Evolutionary conservation across 495 filamentous ascomycete species (phyloP).

Genomic region (Astrocystis sublimbata): DNA sequence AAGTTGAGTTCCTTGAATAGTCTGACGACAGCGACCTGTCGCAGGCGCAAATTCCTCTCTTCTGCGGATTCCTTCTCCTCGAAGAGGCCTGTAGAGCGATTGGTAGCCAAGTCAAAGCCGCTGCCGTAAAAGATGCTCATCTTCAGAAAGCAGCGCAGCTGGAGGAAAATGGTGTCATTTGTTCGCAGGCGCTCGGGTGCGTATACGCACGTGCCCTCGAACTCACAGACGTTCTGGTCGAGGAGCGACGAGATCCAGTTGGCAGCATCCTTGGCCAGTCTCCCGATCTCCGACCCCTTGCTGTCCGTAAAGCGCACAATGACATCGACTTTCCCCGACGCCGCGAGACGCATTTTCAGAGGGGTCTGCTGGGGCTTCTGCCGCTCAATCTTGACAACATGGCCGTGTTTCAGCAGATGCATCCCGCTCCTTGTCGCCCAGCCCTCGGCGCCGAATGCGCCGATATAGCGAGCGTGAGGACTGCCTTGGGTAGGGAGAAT

Average conservation of each 20-base stretch:
- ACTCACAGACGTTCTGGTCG: slow-evolving; percentile 85
- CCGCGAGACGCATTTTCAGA: slow-evolving; percentile 50
- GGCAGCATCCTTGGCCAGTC: slow-evolving; percentile 87
- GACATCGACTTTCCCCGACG: slow-evolving; percentile 67
- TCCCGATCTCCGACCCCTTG: slow-evolving; percentile 78
- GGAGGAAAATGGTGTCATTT: slow-evolving; percentile 90
- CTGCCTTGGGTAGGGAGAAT: slow-evolving; percentile 34
- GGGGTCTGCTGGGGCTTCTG: slow-evolving; percentile 65
- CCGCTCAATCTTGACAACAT: slow-evolving; percentile 81
- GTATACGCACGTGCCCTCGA: slow-evolving; percentile 89
- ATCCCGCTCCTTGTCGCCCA: slow-evolving; percentile 90
- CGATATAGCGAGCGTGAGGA: slow-evolving; percentile 75
- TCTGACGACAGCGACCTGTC: slow-evolving; percentile 84
- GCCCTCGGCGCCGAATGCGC: slow-evolving; percentile 85
- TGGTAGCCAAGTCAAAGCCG: slow-evolving; percentile 61
- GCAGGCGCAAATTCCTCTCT: slow-evolving; percentile 78
- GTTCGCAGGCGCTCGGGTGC: slow-evolving; percentile 80
- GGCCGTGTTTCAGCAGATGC: slow-evolving; percentile 71
- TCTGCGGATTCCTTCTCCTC: slow-evolving; percentile 84
- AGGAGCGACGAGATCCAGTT: slow-evolving; percentile 91
- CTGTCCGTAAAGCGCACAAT: slow-evolving; percentile 91
- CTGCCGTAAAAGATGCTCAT: slow-evolving; percentile 67
- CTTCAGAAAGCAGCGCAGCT: slow-evolving; percentile 77
- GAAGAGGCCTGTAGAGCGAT: slow-evolving; percentile 59
- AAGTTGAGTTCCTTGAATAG: slow-evolving; percentile 89